Evolutionary conservation across 2,329 filamentous ascomycete genomes (phyloP).

Genomic region (Aspergillus sp.): DNA sequence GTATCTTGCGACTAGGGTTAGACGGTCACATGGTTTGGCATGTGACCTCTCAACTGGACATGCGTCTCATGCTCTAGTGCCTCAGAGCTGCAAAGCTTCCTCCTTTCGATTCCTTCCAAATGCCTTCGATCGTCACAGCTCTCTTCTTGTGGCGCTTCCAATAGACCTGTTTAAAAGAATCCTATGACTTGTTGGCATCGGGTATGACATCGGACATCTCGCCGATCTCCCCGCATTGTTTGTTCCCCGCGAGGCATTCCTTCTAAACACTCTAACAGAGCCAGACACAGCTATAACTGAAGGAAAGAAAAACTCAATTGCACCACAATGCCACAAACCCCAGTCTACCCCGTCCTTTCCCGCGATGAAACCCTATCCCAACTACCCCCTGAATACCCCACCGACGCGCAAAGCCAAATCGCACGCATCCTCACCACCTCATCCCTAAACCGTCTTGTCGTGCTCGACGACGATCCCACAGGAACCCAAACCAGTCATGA

Average conservation of each 20-base stretch:
- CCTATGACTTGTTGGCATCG: too few species aligned
- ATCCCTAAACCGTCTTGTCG: slow-evolving; percentile 23
- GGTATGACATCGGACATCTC: neutral
- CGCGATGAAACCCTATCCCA: slow-evolving; percentile 18
- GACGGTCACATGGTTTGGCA: too few species aligned
- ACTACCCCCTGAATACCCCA: slow-evolving; percentile 22
- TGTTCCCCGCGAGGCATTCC: neutral
- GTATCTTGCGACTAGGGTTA: too few species aligned
- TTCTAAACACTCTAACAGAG: too few species aligned
- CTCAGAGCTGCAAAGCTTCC: too few species aligned
- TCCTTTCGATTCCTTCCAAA: too few species aligned
- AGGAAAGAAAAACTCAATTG: neutral
- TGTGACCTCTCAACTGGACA: too few species aligned
- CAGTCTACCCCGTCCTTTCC: slow-evolving; percentile 17
- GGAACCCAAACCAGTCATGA: slow-evolving; percentile 56
- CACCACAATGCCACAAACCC: slow-evolving; percentile 12
- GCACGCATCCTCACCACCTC: slow-evolving; percentile 19
- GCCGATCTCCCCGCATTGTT: neutral
- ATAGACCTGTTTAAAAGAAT: too few species aligned
- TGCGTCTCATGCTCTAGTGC: too few species aligned
- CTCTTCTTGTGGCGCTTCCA: too few species aligned
- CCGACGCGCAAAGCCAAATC: slow-evolving; percentile 24
- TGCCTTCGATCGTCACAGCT: too few species aligned
- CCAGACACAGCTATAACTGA: too few species aligned
- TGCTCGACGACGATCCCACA: slow-evolving; percentile 49